Evolutionary conservation across 306 rosid genomes (phyloP), one percentile per base, ranked within the genome.

Genomic region (Vigna mungo): DNA sequence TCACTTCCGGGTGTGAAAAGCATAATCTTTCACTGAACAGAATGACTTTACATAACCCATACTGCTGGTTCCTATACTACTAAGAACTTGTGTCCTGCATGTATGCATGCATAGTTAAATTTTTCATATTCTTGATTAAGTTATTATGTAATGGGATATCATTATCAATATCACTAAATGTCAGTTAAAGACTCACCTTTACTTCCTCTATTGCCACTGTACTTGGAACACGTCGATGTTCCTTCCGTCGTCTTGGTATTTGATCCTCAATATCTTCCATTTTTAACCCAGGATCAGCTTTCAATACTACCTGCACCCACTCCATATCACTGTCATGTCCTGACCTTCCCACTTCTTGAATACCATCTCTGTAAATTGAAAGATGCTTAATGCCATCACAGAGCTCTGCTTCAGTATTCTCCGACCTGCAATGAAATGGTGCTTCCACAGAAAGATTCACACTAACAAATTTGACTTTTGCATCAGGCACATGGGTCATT

Each of bases 181-280:
- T 53, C 51, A 67, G 20, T 36, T 65, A 65, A 85, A 78, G 63
- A 74, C 92, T 52, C 79, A 92, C 98, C 93, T 91, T 94, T 72
- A 92, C 97, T 90, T 92, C 98, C 81, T 92, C 98, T 32, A 92
- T 89, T 49, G 97, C 97, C 78, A 94, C 88, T 66, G 87, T 94
- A 84, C 98, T 94, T 74, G 98, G 98, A 84, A 94, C 93, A 60
- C 98, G 92, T 10, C 96, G 97, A 81, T 94, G 98, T 88, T 94
- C 98, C 94, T 84, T 91, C 80, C 94, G 88, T 69, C 93, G 85
- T 14, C 81, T 82, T 23, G 91, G 93, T 71, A 86, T 85, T 61
- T 72, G 96, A 71, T 85, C 90, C 78, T 83, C 90, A 76, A 92
- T 92, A 76, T 94, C 98, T 56, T 89, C 97, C 98, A 94, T 86